Evolutionary conservation across 192 early-diverging fungal genomes (phyloP), one percentile per base, ranked within the genome.

Genomic region (Coemansia sp.): DNA sequence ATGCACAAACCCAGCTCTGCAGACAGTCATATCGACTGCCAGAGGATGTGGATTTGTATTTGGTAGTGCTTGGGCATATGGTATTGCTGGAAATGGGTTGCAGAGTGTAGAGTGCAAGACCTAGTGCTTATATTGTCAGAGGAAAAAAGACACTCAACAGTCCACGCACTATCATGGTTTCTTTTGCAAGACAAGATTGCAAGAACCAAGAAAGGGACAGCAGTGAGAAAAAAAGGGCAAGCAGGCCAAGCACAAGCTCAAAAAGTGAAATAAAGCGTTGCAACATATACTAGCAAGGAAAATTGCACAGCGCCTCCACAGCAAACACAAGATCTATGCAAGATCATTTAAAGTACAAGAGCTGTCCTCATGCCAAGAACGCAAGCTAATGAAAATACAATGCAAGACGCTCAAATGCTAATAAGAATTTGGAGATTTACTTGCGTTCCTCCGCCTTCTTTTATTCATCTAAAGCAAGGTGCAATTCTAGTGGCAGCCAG

Each of bases 121-220:
- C 31, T 58, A 46, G 39, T 46, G 39, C 14, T 17, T 46, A 17
- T 14, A 46, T 46, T 46, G 39, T 46, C 39, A 46, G 39, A 46
- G 57, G 8, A 29, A 25, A 9, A 39, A 14, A 51, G 29, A 7
- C 29, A 2, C 50, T 5, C 29, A 32, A 22, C 14, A 25, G 14
- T 39, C n/a, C 21, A 25, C 51, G 46, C 54, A 50, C 42, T 24
- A 61, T 25, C 67, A 65, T 64, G 67, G 64, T 70, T 46, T 46
- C 39, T 46, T 46, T 76, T 70, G 74, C 68, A 76, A 76, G 74
- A 56, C 69, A 68, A 68, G 69, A 59, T 71, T 53, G 61, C 75
- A 71, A 71, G 74, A 63, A 63, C 62, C 62, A 58, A 62, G 59
- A 39, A 30, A 27, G 27, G 27, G 29, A 51, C 39, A 46, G 39